A percentile compares a stretch with the other conserved stretches of the same genome.
Evolutionary conservation across 352 stramenopile genomes (phyloP).

Genomic region (Pythium grandisporangium): DNA sequence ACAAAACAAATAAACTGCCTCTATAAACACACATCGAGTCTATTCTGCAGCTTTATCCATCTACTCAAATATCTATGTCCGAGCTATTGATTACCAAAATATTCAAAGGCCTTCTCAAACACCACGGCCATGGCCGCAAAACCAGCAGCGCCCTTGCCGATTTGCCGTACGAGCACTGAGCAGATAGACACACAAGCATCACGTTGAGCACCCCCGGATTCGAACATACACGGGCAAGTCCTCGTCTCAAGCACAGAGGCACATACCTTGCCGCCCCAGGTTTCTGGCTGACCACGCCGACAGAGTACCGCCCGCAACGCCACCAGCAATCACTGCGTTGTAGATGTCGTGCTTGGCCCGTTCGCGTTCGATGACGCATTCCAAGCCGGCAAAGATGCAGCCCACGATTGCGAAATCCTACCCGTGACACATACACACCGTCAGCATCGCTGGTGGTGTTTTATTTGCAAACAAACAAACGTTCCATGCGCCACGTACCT

Average conservation of each 20-base stretch:
- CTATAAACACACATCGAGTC: too few relatives aligned
- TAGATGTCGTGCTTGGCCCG: constrained; percentile 65
- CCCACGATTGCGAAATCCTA: constrained; percentile 82
- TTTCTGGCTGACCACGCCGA: constrained; percentile 62
- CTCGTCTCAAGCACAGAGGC: not conserved
- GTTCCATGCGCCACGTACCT: constrained; percentile 17
- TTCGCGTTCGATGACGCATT: constrained; percentile 81
- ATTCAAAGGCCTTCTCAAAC: constrained; percentile 78
- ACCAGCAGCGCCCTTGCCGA: constrained; percentile 59
- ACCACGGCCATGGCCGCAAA: constrained; percentile 81
- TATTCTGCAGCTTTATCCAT: too few relatives aligned
- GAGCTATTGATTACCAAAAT: too few relatives aligned
- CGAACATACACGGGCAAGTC: too few relatives aligned
- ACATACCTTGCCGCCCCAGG: constrained; percentile 47
- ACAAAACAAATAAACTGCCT: too few relatives aligned
- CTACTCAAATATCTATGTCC: too few relatives aligned
- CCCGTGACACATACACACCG: too few relatives aligned
- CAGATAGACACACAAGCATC: constrained; percentile 4
- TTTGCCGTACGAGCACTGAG: constrained; percentile 58
- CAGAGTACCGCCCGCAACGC: constrained; percentile 48
- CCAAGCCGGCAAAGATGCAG: constrained; percentile 68
- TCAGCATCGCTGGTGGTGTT: too few relatives aligned
- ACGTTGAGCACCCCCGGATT: not conserved
- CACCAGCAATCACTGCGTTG: constrained; percentile 70
- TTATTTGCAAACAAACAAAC: not conserved